phyloP scores from a whole-genome alignment of 345 rosid species.

The Mercurialis annua region DNA sequence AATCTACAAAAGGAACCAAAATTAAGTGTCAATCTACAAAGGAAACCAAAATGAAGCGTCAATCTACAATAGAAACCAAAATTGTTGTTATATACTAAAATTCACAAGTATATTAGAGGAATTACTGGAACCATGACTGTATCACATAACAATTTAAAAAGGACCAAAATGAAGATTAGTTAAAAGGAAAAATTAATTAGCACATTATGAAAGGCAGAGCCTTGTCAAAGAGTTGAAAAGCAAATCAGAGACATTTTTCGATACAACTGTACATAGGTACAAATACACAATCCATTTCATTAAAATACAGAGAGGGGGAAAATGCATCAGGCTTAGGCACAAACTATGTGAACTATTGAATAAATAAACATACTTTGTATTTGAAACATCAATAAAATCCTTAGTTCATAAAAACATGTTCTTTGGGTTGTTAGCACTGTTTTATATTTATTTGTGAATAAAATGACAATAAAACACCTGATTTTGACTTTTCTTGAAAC shows the following conservation, averaged over 20 bases:
- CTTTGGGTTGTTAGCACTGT: no score
- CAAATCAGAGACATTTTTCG: not conserved
- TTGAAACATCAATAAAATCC: no score
- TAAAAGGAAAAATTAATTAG: not conserved
- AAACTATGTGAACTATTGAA: not conserved
- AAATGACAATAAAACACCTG: no score
- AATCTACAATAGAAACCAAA: slow-evolving; percentile 8
- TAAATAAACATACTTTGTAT: not conserved
- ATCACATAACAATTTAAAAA: not conserved
- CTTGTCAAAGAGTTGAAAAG: not conserved
- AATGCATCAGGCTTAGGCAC: not conserved
- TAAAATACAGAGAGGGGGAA: no score
- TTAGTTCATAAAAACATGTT: no score
- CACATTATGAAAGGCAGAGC: not conserved
- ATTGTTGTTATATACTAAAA: not conserved
- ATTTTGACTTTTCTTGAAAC: no score
- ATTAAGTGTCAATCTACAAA: not conserved
- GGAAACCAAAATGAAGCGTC: slow-evolving; percentile 14
- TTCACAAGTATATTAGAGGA: not conserved
- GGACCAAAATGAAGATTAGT: not conserved
- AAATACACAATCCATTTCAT: no score
- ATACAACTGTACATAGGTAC: not conserved
- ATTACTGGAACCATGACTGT: not conserved
- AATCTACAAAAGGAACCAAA: slow-evolving; percentile 7
- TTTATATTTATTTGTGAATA: no score